Evolutionary conservation across 108 stramenopile genomes (phyloP).

Genomic region (Conticribra guillardii): DNA sequence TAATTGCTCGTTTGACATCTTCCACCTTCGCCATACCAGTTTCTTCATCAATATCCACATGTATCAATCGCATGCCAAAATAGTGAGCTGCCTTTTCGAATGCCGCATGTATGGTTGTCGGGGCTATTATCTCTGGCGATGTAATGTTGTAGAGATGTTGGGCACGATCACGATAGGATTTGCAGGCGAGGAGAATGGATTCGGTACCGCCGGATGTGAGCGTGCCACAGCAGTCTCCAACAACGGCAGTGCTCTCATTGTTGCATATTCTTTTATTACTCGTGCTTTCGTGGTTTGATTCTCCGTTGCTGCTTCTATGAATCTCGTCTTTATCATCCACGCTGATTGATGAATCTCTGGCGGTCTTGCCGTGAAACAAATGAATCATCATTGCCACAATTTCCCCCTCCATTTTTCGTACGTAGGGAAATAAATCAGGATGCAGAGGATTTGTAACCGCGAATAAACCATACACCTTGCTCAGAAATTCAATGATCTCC

Average conservation of each 20-base stretch:
- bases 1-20: constrained; percentile 53
- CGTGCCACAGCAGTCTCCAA: constrained; percentile 47
- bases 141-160: constrained; percentile 55
- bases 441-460: constrained; percentile 85
- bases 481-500: constrained; percentile 53
- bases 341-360: background rate
- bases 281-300: background rate
- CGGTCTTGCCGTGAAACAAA: constrained; percentile 53
- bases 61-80: constrained; percentile 72
- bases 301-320: background rate
- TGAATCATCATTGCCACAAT: constrained; percentile 65
- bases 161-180: constrained; percentile 69
- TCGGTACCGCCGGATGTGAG: constrained; percentile 90
- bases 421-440: constrained; percentile 85
- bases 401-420: constrained; percentile 88
- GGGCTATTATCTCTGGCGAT: constrained; percentile 79
- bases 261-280: background rate
- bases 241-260: too few relatives aligned
- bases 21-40: constrained; percentile 53
- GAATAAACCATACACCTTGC: constrained; percentile 59
- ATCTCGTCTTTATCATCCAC: background rate
- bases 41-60: constrained; percentile 65
- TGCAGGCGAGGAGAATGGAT: constrained; percentile 84
- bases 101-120: constrained; percentile 82
- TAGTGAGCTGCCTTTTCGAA: constrained; percentile 88